Base-by-base conservation (phyloP, 2,329 filamentous ascomycete genomes). In the Microsporum canis region DNA sequence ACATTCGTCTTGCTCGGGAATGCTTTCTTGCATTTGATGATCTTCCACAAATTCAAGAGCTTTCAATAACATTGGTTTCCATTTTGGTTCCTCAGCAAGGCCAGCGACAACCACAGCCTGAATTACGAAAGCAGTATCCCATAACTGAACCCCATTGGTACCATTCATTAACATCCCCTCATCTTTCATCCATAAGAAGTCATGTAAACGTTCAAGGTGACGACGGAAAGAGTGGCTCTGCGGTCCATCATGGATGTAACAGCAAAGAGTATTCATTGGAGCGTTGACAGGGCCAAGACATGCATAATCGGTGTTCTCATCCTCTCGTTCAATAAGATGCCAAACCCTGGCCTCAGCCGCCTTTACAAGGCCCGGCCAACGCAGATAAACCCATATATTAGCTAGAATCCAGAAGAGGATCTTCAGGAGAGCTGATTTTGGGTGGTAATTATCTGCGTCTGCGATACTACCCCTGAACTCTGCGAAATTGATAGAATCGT, bases 61-160 rank as follows among this genome's bases (percentile, higher is more conserved):
- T 70, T 88, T 91, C 5, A 80, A 80, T 33, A 99, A 80, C 88
- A 96, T 95, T 0, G 88, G 85, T 43, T 82, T 83, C 84, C 89
- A 96, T 67, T 86, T 84, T 10, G 85, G 79, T 56, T 95, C 84
- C 34, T 85, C 77, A n/a, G 88, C 86, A 31, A 96, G 81, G 0
- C 88, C 90, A 5, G 89, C 86, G 57, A 89, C 88, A 59, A 89
- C 82, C 4, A 89, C 83, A 0, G 89, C 87, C 72, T 96, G 91
- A 38, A 96, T 89, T 17, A 87, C 77, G 70, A 97, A 97, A 0
- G 91, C 83, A 0, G 94, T 99, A 71, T 99, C 94, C 94, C 94
- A 99, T 65, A 86, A 88, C 73, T 99, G 94, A 1, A 97, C 91
- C n/a, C 94, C 94, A 67, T 99, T 97, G 6, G 94, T 99, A 41